Base-by-base conservation (phyloP, 140 eudicot genomes). In the Stevia rebaudiana region DNA sequence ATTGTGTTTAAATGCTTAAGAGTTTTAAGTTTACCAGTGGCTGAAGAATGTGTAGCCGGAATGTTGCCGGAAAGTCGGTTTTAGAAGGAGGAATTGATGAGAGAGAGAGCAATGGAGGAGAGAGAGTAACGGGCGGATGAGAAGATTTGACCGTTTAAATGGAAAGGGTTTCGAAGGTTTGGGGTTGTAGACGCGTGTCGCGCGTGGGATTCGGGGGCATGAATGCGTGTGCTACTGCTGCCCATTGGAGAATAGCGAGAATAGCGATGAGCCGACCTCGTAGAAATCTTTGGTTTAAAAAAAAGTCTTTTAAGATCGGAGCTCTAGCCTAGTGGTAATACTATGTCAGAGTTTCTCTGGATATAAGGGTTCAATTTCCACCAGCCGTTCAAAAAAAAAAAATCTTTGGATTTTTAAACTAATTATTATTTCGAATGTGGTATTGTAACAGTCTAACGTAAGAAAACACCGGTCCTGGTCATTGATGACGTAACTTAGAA, bases 41-140 rank as follows among this genome's bases (percentile, higher is more conserved):
- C 63, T 39, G 63, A 30, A 1, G 63, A 39, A 49, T n/a, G 55
- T 49, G 35, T 61, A 24, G 69, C 63, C 76, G 54, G 64, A 28
- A 28, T 1, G 33, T 28, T 4, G 33, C 33, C 33, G 33, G 33
- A 48, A 10, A 10, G 46, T 0, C 25, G 63, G 55, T 43, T 68
- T 22, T 41, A 54, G 46, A 46, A 18, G 44, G 58, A 48, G 49
- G 47, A 62, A 5, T 39, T 18, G 39, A 24, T 61, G 23, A 21
- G 43, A 21, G 58, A 35, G 68, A 42, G 41, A 54, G 48, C 12
- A 15, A 22, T 15, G 44, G 33, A 42, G 33, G 22, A 36, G 65
- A 55, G 28, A 67, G 52, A 52, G 22, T 24, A 25, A 48, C 12
- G 47, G 25, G 11, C 54, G 54, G 50, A 12, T 23, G 39, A 36